These are phyloP conservation scores for Fusarium sororula DNA, from an alignment of 2,329 filamentous ascomycete genomes.

Conservation along the genomic window DNA sequence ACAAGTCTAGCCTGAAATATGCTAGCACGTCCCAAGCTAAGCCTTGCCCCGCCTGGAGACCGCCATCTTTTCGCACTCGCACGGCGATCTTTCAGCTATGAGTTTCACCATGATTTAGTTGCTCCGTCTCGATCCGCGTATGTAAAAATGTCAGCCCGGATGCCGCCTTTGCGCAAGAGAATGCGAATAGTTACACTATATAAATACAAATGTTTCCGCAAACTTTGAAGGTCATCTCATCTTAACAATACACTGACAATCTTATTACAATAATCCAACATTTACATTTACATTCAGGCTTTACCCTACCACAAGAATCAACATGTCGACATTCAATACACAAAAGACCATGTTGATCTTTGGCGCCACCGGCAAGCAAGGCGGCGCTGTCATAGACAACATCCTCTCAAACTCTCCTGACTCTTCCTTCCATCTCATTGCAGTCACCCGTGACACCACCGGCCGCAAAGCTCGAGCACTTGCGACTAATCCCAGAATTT, in stretches of 20 bases:
- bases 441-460: neutral
- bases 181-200: neutral
- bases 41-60: neutral
- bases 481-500: neutral
- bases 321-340: neutral
- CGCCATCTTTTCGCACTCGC: neutral
- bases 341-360: neutral
- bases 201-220: fast-evolving
- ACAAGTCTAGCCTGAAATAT: neutral
- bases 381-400: neutral
- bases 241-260: neutral
- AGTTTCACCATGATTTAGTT: neutral
- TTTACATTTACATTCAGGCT: neutral
- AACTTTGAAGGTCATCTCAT: neutral
- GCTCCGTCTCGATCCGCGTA: neutral
- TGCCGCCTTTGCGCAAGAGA: neutral
- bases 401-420: neutral
- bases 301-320: fast-evolving
- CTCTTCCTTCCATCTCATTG: neutral
- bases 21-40: fast-evolving
- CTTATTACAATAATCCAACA: neutral
- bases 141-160: neutral
- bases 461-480: neutral
- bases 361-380: slow-evolving; percentile 2
- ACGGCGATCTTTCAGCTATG: neutral